phyloP scores from a whole-genome alignment of 768 basidiomycete species.

The Pleurotus giganteus region DNA sequence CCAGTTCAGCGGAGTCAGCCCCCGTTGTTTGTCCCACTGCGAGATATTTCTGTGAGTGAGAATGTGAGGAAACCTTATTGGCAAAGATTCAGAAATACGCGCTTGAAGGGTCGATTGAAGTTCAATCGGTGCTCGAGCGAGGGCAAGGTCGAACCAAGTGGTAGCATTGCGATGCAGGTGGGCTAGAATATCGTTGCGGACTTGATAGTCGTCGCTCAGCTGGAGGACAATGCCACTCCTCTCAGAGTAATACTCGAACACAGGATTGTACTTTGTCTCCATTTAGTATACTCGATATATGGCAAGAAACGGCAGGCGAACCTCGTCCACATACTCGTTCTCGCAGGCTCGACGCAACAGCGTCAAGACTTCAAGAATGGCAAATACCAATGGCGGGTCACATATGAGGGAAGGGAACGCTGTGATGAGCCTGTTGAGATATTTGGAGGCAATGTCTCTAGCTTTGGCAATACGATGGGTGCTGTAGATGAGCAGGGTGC shows the following conservation, averaged over 20 bases:
- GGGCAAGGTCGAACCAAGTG: slow-evolving; percentile 83
- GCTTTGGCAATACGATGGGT: slow-evolving; percentile 83
- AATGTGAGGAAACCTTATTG: slow-evolving; percentile 2
- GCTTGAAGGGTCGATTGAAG: slow-evolving; percentile 92
- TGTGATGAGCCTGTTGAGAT: slow-evolving; percentile 80
- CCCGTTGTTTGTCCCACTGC: slow-evolving; percentile 69
- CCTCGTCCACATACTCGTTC: slow-evolving; percentile 91
- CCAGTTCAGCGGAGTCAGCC: slow-evolving; percentile 83
- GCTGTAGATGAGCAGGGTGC: slow-evolving; percentile 69
- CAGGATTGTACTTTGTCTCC: slow-evolving; percentile 81
- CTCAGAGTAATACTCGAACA: slow-evolving; percentile 80
- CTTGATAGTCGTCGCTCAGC: slow-evolving; percentile 81
- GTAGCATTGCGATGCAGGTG: slow-evolving; percentile 73
- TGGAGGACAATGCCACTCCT: slow-evolving; percentile 72
- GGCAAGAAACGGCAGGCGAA: slow-evolving; percentile 26
- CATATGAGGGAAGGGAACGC: slow-evolving; percentile 96
- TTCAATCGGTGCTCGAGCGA: slow-evolving; percentile 88
- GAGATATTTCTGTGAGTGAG: slow-evolving; percentile 75
- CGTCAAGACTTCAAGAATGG: slow-evolving; percentile 89
- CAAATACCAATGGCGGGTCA: slow-evolving; percentile 80
- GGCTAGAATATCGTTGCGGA: slow-evolving; percentile 80
- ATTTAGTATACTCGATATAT: neutral
- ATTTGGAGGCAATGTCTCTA: slow-evolving; percentile 79
- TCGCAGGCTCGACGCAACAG: slow-evolving; percentile 85
- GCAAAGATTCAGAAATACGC: slow-evolving; percentile 16